Base-by-base conservation (phyloP, 768 basidiomycete genomes). In the Suillus luteus region DNA sequence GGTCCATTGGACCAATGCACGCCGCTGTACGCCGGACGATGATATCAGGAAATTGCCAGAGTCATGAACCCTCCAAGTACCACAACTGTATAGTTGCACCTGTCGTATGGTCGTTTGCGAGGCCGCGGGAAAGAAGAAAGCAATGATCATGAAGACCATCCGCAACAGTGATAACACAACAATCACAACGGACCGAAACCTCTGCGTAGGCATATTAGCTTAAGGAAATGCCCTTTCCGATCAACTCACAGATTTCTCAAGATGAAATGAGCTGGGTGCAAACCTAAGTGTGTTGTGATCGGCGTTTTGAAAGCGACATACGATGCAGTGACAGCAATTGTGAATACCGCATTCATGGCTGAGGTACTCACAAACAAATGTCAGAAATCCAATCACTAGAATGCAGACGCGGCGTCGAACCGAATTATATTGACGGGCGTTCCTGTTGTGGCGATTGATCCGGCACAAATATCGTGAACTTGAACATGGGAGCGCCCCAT, bases 401-500 rank as follows among this genome's bases (percentile, higher is more conserved):
- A 86, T 78, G 22, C 80, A 64, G 33, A 78, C n/a, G n/a, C 61
- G 2, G 81, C 84, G 19, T 79, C 78, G 62, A 83, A 84, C 74
- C 83, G 79, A 10, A 88, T 86, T 0, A 83, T 82, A 66, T 84
- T 80, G 10, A 87, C 79, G 0, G 87, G 87, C 0, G 87, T 85
- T 27, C 78, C 74, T 2, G 84, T 27, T 86, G 62, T 69, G 76
- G 0, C 62, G 55, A 70, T 86, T 87, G 75, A 92, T 82, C 40
- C 81, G 78, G 69, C 87, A 87, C 2, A 90, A 75, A 77, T 80
- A 84, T 8, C 74, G 66, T n/a, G n/a, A n/a, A n/a, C n/a, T n/a
- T 0, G 89, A 91, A 66, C 90, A 83, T 0, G 88, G 89, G 5
- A 90, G 81, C 0, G 84, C 88, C 24, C 81, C 82, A 70, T 92